Evolutionary conservation across 495 filamentous ascomycete species (phyloP).

Genomic region (Aspergillus cristatus): DNA sequence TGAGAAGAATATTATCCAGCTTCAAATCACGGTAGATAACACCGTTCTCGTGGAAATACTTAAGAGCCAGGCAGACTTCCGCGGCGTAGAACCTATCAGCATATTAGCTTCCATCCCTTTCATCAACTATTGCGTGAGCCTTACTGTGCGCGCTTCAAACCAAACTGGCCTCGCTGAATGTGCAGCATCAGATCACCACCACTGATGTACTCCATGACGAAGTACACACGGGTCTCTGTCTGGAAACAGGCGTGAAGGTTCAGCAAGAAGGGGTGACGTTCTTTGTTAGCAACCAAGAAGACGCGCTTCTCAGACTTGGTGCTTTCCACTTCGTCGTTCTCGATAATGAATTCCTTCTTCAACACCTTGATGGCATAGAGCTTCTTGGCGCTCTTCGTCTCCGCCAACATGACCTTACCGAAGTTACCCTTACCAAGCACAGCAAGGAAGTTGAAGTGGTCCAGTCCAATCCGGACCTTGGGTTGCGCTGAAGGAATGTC

Average conservation of each 20-base stretch:
- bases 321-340: slow-evolving; percentile 99
- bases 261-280: slow-evolving; percentile 91
- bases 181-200: slow-evolving; percentile 99
- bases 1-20: slow-evolving; percentile 96
- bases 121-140: slow-evolving; percentile 12
- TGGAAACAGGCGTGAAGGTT: slow-evolving; percentile 98
- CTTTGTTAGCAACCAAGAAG: slow-evolving; percentile 94
- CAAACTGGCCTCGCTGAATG: slow-evolving; percentile 94
- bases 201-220: slow-evolving; percentile 99
- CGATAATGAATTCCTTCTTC: slow-evolving; percentile 99
- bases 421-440: slow-evolving; percentile 99
- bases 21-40: slow-evolving; percentile 99
- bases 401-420: slow-evolving; percentile 98
- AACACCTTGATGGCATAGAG: slow-evolving; percentile 98
- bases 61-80: slow-evolving; percentile 92
- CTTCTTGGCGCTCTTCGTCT: slow-evolving; percentile 85
- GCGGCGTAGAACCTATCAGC: slow-evolving; percentile 84
- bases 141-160: slow-evolving; percentile 90
- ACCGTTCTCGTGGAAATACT: slow-evolving; percentile 99
- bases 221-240: slow-evolving; percentile 97
- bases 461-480: slow-evolving; percentile 78
- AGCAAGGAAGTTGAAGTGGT: slow-evolving; percentile 99
- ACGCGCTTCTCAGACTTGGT: slow-evolving; percentile 96
- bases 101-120: slow-evolving; percentile 3
- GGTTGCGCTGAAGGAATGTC: slow-evolving; percentile 51